Evolutionary conservation across 768 basidiomycete species (phyloP).

Genomic region (Holtermanniella nyarrowii): DNA sequence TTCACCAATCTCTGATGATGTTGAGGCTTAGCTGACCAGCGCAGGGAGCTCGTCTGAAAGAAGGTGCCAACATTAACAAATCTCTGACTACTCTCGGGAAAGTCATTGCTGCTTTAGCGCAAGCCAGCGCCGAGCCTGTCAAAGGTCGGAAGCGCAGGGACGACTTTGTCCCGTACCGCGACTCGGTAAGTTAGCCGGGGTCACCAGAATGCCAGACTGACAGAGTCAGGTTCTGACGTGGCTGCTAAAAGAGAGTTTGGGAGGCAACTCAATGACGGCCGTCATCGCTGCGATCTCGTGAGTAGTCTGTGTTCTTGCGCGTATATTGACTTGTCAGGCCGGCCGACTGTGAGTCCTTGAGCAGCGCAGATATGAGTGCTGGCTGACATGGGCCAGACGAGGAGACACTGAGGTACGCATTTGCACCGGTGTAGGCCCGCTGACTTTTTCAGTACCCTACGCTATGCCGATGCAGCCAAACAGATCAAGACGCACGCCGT

Average conservation of each 20-base stretch:
- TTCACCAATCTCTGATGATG: not conserved
- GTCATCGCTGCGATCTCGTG: constrained; percentile 95
- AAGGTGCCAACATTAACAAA: constrained; percentile 98
- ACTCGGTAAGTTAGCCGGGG: constrained; percentile 58
- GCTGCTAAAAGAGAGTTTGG: constrained; percentile 94
- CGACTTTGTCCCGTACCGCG: constrained; percentile 93
- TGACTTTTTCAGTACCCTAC: constrained; percentile 55
- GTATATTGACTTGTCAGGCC: constrained; percentile 42
- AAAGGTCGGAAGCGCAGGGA: constrained; percentile 67
- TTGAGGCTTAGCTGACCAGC: not conserved
- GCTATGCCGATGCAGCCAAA: constrained; percentile 96
- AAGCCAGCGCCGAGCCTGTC: constrained; percentile 53
- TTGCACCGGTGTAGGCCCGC: not conserved
- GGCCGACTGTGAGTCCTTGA: constrained; percentile 55
- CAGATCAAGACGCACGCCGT: constrained; percentile 99
- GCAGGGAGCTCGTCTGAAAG: constrained; percentile 77
- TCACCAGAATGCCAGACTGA: too few species aligned
- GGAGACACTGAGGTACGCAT: constrained; percentile 60
- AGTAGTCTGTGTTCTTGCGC: constrained; percentile 1
- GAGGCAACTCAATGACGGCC: constrained; percentile 65
- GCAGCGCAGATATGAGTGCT: not conserved
- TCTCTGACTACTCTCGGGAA: constrained; percentile 95
- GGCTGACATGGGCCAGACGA: constrained; percentile 47
- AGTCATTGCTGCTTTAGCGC: constrained; percentile 83
- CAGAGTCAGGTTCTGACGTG: constrained; percentile 75